Percentiles rank a stretch among this genome's conserved stretches.
Evolutionary conservation across 2,329 filamentous ascomycete species (phyloP).

Genomic region (Monosporascus sp.): DNA sequence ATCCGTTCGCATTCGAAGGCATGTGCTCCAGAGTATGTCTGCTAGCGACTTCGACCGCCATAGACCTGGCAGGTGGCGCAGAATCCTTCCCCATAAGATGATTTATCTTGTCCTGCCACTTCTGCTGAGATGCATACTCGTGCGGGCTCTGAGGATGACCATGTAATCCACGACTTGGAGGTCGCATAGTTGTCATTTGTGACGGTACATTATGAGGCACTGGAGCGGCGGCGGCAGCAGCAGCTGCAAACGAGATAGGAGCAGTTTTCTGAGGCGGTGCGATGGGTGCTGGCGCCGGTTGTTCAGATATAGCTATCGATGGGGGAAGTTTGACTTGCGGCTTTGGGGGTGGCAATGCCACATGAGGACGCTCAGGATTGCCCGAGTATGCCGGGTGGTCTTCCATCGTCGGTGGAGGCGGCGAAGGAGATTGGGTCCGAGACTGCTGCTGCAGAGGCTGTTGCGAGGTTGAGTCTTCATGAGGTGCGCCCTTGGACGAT

Average conservation of each 20-base stretch:
- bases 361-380: conserved; percentile 59
- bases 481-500: conserved; percentile 40
- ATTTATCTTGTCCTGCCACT: conserved; percentile 84
- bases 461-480: conserved; percentile 26
- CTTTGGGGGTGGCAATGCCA: conserved; percentile 63
- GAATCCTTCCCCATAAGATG: conserved; percentile 65
- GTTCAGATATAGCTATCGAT: conserved; percentile 42
- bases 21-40: conserved; percentile 59
- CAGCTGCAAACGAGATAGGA: conserved; percentile 38
- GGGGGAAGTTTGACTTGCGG: conserved; percentile 81
- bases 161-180: conserved; percentile 19
- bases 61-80: conserved; percentile 47
- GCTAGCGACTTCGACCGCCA: conserved; percentile 63
- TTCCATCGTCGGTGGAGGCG: conserved; percentile 65
- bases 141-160: conserved; percentile 21
- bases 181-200: conserved; percentile 10
- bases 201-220: conserved; percentile 4
- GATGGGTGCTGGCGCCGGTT: conserved; percentile 33
- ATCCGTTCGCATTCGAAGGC: conserved; percentile 32
- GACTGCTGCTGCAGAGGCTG: conserved; percentile 30
- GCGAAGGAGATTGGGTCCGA: conserved; percentile 56
- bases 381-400: conserved; percentile 71
- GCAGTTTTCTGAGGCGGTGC: conserved; percentile 31
- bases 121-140: conserved; percentile 29
- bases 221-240: conserved; percentile 30